Base-by-base conservation (phyloP, 805 yeast species). In the Saccharomycopsis microspora region DNA sequence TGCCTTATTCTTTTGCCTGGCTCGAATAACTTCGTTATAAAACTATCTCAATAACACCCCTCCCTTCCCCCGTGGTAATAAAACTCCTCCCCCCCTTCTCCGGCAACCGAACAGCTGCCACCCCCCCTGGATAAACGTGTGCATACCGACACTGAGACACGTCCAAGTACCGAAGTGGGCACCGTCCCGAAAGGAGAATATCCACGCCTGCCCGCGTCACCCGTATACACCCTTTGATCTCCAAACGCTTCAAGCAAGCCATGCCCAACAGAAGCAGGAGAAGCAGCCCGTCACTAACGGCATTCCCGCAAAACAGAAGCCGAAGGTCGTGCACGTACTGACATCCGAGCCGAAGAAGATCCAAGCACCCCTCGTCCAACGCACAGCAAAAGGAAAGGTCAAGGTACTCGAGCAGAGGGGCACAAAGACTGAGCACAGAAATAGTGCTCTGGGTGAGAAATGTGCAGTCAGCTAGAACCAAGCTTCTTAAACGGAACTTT, bases 171-270 rank as follows among this genome's bases (percentile, higher is more conserved):
- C 63, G 67, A 53, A 84, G 64, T 3, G 74, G 71, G 11, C 70
- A 64, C 43, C 77, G 72, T 38, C 82, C 80, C 39, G 78, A 70
- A 31, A 82, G 60, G 31, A 84, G 58, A 19, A 82, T 74, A 63
- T 83, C 87, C 32, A 83, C 78, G 10, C 93, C 90, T 6, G 83
- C 83, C 56, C 86, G 67, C 1, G 90, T 84, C 5, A 82, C 89
- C 53, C 89, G 67, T 7, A 82, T 71, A 63, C 93, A 84, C 1
- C 93, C 90, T 46, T 76, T 77, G 19, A 83, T 67, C 3, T 66
- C 64, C 45, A 84, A 64, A 28, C 64, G 58, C 46, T 72, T 71
- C 53, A 84, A 60, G 34, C 66, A 57, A 46, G 70, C 64, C 52
- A 82, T 63, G 53, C 78, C 75, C 34, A 75, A 59, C 2, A 85